Evolutionary conservation across 176 grass and related monocot genomes (phyloP).

Genomic region (Pontederia crassipes): DNA sequence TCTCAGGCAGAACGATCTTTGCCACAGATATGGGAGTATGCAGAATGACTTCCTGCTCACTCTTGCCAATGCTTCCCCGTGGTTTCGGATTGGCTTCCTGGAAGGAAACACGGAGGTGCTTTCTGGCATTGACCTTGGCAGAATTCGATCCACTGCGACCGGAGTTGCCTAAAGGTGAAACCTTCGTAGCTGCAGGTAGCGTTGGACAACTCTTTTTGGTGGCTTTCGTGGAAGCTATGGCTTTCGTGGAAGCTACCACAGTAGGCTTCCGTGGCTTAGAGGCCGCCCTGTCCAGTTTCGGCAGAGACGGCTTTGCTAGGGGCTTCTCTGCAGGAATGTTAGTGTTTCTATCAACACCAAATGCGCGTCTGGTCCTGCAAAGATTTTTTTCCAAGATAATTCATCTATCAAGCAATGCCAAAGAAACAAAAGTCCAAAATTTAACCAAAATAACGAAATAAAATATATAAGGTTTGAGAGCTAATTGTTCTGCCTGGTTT

Average conservation of each 20-base stretch:
- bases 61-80: slow-evolving; percentile 3
- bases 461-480: not conserved
- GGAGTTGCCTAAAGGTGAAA: slow-evolving; percentile 15
- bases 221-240: slow-evolving; percentile 15
- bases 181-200: not conserved
- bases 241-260: slow-evolving; percentile 20
- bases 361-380: slow-evolving; percentile 39
- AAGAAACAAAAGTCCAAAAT: not conserved
- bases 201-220: slow-evolving; percentile 4
- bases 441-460: not conserved
- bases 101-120: slow-evolving; percentile 37
- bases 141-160: not conserved
- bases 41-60: slow-evolving; percentile 8
- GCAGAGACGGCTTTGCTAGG: not conserved
- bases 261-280: slow-evolving; percentile 25
- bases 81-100: slow-evolving; percentile 18
- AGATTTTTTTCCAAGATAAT: not conserved
- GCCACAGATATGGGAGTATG: slow-evolving; percentile 29
- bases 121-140: slow-evolving; percentile 4
- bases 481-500: slow-evolving; percentile 6
- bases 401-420: not conserved
- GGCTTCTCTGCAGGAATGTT: slow-evolving; percentile 45
- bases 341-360: slow-evolving; percentile 41
- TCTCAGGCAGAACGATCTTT: slow-evolving; percentile 24
- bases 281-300: not conserved